These are phyloP conservation scores for Salix brachista DNA, from an alignment of 345 rosid genomes.

Conservation along the genomic window DNA sequence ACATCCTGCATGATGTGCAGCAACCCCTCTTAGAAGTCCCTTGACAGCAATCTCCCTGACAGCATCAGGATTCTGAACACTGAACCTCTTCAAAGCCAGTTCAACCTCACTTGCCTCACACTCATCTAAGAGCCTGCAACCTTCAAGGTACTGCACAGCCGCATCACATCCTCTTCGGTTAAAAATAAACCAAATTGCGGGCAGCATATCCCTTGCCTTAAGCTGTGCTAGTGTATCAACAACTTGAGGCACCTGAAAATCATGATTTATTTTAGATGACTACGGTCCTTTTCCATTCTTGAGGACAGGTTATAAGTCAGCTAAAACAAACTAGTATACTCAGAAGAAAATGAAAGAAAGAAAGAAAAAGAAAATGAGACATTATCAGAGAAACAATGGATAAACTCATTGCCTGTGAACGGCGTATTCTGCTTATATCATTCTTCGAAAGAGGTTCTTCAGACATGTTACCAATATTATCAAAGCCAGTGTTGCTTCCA, in stretches of 20 bases:
- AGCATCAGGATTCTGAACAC: conserved; percentile 85
- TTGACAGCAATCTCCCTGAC: conserved; percentile 76
- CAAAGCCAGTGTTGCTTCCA: conserved; percentile 35
- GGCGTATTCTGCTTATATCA: conserved; percentile 71
- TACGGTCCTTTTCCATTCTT: conserved; percentile 2
- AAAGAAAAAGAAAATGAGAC: background rate
- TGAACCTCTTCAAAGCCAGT: conserved; percentile 74
- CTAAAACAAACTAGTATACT: background rate
- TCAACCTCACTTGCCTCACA: conserved; percentile 85
- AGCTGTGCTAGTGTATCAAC: conserved; percentile 76
- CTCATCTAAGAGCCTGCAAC: conserved; percentile 66
- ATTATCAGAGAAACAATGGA: background rate
- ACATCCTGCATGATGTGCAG: conserved; percentile 99
- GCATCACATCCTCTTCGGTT: conserved; percentile 94
- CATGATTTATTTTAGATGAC: conserved; percentile 11
- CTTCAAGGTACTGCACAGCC: conserved; percentile 84
- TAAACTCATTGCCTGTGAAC: conserved; percentile 54
- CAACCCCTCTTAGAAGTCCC: conserved; percentile 80
- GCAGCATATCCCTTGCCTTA: conserved; percentile 72
- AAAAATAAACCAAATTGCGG: conserved; percentile 95
- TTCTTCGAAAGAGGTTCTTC: conserved; percentile 72
- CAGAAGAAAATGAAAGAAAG: background rate
- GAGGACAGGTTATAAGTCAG: conserved; percentile 3
- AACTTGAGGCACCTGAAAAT: conserved; percentile 76
- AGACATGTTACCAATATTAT: conserved; percentile 31